Conservation (phyloP, 2,329 filamentous ascomycete genomes). For the Corinectria fuckeliana region DNA sequence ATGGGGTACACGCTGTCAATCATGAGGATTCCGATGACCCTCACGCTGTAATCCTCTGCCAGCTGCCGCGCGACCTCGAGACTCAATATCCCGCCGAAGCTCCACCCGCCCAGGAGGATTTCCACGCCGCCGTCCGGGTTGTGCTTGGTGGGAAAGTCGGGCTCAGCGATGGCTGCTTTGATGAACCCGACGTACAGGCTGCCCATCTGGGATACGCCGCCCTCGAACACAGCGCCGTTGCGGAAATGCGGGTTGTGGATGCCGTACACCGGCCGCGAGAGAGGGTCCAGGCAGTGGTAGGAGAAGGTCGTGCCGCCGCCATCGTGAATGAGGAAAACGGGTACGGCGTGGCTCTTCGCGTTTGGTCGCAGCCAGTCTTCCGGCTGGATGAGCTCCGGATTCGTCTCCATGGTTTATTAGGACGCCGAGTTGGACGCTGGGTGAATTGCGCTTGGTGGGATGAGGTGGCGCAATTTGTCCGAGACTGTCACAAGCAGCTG, state of each 20-base stretch:
- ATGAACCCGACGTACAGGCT: slow-evolving; percentile 56
- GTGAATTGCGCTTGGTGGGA: neutral
- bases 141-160: slow-evolving; percentile 38
- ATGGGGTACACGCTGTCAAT: slow-evolving; percentile 57
- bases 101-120: slow-evolving; percentile 63
- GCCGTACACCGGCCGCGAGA: slow-evolving; percentile 58
- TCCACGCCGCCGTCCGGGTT: slow-evolving; percentile 40
- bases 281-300: slow-evolving; percentile 59
- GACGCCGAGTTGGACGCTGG: neutral
- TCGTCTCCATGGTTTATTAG: slow-evolving; percentile 32
- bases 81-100: slow-evolving; percentile 58
- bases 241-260: slow-evolving; percentile 62
- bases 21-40: slow-evolving; percentile 58
- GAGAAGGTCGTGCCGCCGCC: slow-evolving; percentile 66
- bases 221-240: slow-evolving; percentile 54
- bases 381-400: slow-evolving; percentile 45
- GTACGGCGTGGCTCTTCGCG: slow-evolving; percentile 40
- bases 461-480: neutral
- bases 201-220: slow-evolving; percentile 63
- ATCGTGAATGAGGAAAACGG: slow-evolving; percentile 65
- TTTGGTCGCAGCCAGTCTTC: slow-evolving; percentile 40
- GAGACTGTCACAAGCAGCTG: neutral
- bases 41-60: slow-evolving; percentile 44
- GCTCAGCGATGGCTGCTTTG: slow-evolving; percentile 42
- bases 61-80: slow-evolving; percentile 58